Base-by-base conservation (phyloP, 768 basidiomycete species). In the Tulasnella sp. region DNA sequence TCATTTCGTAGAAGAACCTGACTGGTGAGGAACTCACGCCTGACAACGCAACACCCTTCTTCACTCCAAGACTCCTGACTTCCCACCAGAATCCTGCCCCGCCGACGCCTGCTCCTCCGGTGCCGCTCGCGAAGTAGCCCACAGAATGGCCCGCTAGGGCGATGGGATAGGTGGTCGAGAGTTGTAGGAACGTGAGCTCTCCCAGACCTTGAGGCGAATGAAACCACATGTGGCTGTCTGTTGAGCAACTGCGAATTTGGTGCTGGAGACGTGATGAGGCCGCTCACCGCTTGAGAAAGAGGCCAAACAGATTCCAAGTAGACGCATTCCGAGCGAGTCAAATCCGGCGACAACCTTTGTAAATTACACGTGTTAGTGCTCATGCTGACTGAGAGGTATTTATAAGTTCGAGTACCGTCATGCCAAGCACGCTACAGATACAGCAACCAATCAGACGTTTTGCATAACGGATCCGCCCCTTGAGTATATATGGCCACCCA, bases 71-170 rank as follows among this genome's bases (percentile, higher is more conserved):
- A 1, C 81, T 80, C 19, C 96, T 76, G 3, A 98, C 73, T 63
- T 91, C 77, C 94, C 94, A 98, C 96, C 96, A 98, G 11, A 96
- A 67, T 41, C 87, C 85, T 0, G 94, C 92, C 5, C 94, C 94
- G 0, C 84, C 85, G 1, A 99, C 79, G 0, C 94, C 94, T 0
- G 94, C 94, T 3, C 87, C 90, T 1, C 94, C 94, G 0, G 94
- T 98, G 0, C 94, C 94, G 8, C 85, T 85, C 5, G 93, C 84
- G 70, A 97, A 99, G 66, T 92, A 96, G 3, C 94, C 92, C 10
- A 99, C 80, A 41, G 87, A 83, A 27, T 81, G 83, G 1, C 87
- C 87, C 4, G 81, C 83, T 42, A 85, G 68, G n/a, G 82, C 79
- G 1, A 77, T 73, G 1, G 83, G 84, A 45, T 77, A 91, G 1